A percentile compares a stretch with the other conserved stretches of the same genome.
Conservation (phyloP, 2,329 filamentous ascomycete species). For the Stagonosporopsis tanaceti region DNA sequence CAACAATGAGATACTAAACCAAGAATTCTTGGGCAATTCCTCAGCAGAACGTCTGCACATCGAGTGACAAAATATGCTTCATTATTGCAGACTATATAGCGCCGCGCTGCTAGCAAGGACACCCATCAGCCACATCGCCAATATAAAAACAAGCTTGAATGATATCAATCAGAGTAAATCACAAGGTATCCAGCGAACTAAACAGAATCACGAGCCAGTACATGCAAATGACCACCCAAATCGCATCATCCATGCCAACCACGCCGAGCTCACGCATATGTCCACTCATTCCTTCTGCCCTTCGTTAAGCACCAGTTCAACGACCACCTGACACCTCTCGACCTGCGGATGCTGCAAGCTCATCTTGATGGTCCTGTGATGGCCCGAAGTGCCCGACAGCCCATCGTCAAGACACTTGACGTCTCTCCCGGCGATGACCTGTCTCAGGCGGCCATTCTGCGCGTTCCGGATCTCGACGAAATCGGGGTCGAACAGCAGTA, state of each 20-base stretch:
- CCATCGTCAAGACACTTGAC: slow-evolving; percentile 86
- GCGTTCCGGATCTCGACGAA: slow-evolving; percentile 98
- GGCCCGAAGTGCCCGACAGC: slow-evolving; percentile 47
- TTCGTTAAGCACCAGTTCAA: slow-evolving; percentile 93
- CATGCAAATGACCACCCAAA: slow-evolving; percentile 4
- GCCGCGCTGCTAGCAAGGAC: neutral
- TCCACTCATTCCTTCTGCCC: slow-evolving; percentile 67
- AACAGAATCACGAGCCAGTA: neutral
- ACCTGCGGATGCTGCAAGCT: slow-evolving; percentile 93
- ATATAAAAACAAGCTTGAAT: neutral
- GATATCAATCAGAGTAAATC: neutral
- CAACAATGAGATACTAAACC: neutral
- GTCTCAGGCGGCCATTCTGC: slow-evolving; percentile 89
- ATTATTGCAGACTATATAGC: slow-evolving; percentile 3
- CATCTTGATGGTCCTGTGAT: slow-evolving; percentile 84
- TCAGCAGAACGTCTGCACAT: neutral
- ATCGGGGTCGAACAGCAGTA: slow-evolving; percentile 92
- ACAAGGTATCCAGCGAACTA: slow-evolving; percentile 20
- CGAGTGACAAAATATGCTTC: neutral
- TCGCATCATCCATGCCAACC: neutral
- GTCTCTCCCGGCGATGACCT: slow-evolving; percentile 92
- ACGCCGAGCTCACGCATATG: neutral
- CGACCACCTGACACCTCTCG: slow-evolving; percentile 82
- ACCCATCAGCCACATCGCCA: neutral
- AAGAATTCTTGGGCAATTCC: neutral